Evolutionary conservation across 371 early-diverging fungal species (phyloP), one percentile per base, ranked within the genome.

Genomic region (Paraphysoderma sedebokerense): DNA sequence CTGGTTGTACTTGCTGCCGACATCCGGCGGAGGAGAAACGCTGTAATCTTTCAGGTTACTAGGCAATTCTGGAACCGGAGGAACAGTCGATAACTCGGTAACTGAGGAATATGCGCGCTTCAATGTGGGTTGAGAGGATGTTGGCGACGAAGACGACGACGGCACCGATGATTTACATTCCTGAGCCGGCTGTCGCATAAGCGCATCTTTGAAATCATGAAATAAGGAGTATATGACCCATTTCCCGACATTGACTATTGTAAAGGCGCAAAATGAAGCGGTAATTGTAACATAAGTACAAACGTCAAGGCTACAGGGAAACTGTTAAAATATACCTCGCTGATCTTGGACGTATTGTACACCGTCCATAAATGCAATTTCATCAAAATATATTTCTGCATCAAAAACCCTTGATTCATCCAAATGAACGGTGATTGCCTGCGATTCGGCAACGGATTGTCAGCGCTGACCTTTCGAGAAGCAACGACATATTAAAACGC

Each of bases 331-430:
- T 48, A 32, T 70, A 82, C 83, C 63, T 64, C 83, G 46, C 51
- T 78, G 78, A 46, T 84, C 83, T 52, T 83, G 83, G 1, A 63
- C 60, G 22, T 74, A 59, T 34, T 67, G 65, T 39, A 59, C 62
- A n/a, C 40, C 34, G 20, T 54, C 51, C 28, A 36, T 50, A n/a
- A 67, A 68, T 0, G 49, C 76, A 7, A 67, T 53, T 48, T 83
- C 80, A 49, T 90, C 87, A 1, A 73, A 73, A 59, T 87, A 87
- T 54, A 83, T 70, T 59, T 87, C 88, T 38, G 81, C 79, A 50
- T 90, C 91, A 58, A 76, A 82, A 53, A 80, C 82, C 29, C 68
- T 68, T 2, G 52, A 63, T 49, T 90, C 87, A 31, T 86, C 85
- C 49, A 92, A 48, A 55, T 86, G 87, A 3, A 92, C 82, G 2